phyloP scores from a whole-genome alignment of 140 eudicot genomes.

The Senecio squalidus region DNA sequence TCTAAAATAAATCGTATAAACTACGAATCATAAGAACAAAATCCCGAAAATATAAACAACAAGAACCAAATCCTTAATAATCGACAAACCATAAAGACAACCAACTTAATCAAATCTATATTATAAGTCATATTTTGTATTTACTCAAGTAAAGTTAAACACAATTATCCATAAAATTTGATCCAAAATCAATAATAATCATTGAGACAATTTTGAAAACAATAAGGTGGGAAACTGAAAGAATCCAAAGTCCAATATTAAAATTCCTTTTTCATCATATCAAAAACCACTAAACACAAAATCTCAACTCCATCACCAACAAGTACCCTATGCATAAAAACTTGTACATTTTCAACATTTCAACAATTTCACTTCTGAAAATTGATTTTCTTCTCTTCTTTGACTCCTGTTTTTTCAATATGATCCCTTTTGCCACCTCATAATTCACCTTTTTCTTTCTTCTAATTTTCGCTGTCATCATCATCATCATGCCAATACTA shows the following conservation, averaged over 20 bases:
- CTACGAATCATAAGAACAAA: too few species aligned
- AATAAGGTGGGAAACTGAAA: conserved; percentile 2
- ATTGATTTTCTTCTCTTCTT: not conserved
- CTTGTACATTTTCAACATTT: not conserved
- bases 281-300: conserved; percentile 11
- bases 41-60: too few species aligned
- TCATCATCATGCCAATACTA: conserved; percentile 21
- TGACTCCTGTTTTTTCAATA: conserved; percentile 18
- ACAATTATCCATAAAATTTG: not conserved
- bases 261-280: not conserved
- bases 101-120: too few species aligned
- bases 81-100: too few species aligned
- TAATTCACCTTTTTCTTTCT: not conserved
- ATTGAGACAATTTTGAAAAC: conserved; percentile 12
- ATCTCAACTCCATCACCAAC: not conserved
- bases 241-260: conserved; percentile 17
- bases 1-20: too few species aligned
- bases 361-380: not conserved
- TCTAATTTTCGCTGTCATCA: conserved; percentile 12
- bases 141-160: not conserved
- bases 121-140: too few species aligned
- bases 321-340: not conserved
- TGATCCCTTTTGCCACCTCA: conserved; percentile 28
- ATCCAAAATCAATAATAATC: not conserved
- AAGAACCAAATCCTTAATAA: too few species aligned